These are phyloP conservation scores for Sporormia fimetaria DNA, from an alignment of 495 filamentous ascomycete species.

Conservation along the genomic window DNA sequence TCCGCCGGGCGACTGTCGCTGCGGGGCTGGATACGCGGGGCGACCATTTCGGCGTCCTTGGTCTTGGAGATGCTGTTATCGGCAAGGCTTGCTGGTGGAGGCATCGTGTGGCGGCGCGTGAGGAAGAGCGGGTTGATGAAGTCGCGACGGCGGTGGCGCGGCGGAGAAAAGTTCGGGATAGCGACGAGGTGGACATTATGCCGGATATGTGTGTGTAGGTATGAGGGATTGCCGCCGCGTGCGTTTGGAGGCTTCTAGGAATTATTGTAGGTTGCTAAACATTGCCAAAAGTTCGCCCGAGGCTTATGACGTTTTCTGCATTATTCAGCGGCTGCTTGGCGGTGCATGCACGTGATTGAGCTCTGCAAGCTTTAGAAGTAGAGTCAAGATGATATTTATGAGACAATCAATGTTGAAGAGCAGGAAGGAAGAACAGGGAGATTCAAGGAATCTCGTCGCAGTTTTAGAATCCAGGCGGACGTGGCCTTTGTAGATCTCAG, in stretches of 20 bases:
- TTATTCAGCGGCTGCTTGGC: conserved; percentile 4
- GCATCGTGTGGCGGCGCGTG: conserved; percentile 16
- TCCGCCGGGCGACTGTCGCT: conserved; percentile 38
- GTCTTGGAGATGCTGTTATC: conserved; percentile 17
- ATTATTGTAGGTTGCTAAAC: background rate
- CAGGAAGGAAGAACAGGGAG: no score
- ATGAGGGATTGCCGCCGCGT: background rate
- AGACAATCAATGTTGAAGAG: no score
- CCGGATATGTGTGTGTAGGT: background rate
- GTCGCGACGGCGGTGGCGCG: conserved; percentile 9
- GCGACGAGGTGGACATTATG: conserved; percentile 3
- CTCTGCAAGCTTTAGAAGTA: no score
- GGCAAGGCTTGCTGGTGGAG: conserved; percentile 14
- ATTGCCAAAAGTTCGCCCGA: background rate
- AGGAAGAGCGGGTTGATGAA: conserved; percentile 2
- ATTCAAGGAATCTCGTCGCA: no score
- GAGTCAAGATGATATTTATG: no score
- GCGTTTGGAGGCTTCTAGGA: background rate
- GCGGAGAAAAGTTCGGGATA: conserved; percentile 8
- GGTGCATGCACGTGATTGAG: no score
- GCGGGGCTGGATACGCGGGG: background rate
- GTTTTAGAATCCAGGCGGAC: no score
- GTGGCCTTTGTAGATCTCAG: no score
- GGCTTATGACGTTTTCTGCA: conserved; percentile 3
- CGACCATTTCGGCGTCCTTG: conserved; percentile 9